Base-by-base conservation (phyloP, 1,139 yeast genomes). In the Chernovozyma aurita region DNA sequence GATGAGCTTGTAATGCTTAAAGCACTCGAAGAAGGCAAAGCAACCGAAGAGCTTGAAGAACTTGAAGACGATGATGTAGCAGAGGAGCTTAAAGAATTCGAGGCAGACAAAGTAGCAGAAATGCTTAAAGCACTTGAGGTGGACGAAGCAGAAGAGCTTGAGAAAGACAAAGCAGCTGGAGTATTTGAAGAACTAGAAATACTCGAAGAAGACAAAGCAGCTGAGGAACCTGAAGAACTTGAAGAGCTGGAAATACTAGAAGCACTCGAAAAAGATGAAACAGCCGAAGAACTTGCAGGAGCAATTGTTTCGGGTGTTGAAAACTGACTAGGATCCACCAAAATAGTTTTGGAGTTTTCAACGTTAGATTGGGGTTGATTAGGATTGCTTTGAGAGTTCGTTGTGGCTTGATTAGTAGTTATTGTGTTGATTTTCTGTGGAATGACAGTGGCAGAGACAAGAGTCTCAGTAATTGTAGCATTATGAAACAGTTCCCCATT, bases 311-410 rank as follows among this genome's bases (percentile, higher is more conserved):
- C 29, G 12, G 39, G 14, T 9, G 37, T 18, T 17, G 30, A 26
- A 20, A 49, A 44, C 34, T 62, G 53, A 5, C 22, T 20, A 20
- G 22, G 6, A 20, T 20, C 9, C 8, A 20, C 9, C 9, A 9
- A 7, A 6, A 20, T 7, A 7, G 22, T 20, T 6, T 20, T 20
- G 9, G 8, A 7, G 9, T 7, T 9, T 20, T 6, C 6, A 20
- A 9, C 9, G 8, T 6, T 9, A 7, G 6, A 7, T 7, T 20
- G 6, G 22, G 22, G 6, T 7, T 7, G 8, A 7, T 7, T 7
- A 7, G 70, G 70, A 37, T 63, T 48, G 20, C 46, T 38, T 22
- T 44, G 44, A 1, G 63, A 52, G n/a, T 45, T 42, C 3, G 57
- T 42, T 24, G 56, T 38, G 13, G 56, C 40, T 34, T 46, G 50